Base-by-base conservation (phyloP, 192 early-diverging fungal species). In the Coemansia sp. region DNA sequence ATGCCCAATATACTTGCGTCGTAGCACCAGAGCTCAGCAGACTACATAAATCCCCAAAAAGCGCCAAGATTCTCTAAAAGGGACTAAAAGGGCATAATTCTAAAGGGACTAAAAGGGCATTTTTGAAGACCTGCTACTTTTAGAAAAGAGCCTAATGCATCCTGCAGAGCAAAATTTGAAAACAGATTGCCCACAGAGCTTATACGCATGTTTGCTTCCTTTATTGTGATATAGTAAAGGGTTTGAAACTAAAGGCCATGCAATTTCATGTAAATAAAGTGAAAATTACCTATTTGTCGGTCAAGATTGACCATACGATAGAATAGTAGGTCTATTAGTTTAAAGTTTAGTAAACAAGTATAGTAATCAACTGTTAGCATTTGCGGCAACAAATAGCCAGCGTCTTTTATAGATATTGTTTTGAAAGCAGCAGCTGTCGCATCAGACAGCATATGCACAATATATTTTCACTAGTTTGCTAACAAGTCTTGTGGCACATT, bases 401-500 rank as follows among this genome's bases (percentile, higher is more conserved):
- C 41, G 14, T n/a, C 16, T n/a, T 45, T 45, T 45, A 45, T 35
- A 35, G 31, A 35, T 35, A 7, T 8, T 8, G 14, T 45, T 45
- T 45, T 16, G 11, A 45, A 45, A 16, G 14, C 16, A 45, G 9
- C 9, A 16, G 14, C 41, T 12, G 16, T 3, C 3, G 41, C 41
- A 16, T n/a, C 41, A 45, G 16, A 45, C 41, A n/a, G 16, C 41
- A n/a, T n/a, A 16, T 45, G 41, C 41, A 45, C 31, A 45, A 45
- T n/a, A 45, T n/a, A 45, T n/a, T 16, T n/a, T 45, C 14, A n/a
- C 41, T n/a, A n/a, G 16, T 45, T n/a, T 45, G 14, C 16, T 45
- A 45, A n/a, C 16, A n/a, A 45, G 51, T 53, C 51, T 53, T 23
- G 51, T 53, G 51, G 51, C 51, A 53, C 21, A 21, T 8, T 53